Percentiles rank a stretch among this genome's conserved stretches.
Conservation (phyloP, 352 stramenopile species). For the Globisporangium acanthophoron region DNA sequence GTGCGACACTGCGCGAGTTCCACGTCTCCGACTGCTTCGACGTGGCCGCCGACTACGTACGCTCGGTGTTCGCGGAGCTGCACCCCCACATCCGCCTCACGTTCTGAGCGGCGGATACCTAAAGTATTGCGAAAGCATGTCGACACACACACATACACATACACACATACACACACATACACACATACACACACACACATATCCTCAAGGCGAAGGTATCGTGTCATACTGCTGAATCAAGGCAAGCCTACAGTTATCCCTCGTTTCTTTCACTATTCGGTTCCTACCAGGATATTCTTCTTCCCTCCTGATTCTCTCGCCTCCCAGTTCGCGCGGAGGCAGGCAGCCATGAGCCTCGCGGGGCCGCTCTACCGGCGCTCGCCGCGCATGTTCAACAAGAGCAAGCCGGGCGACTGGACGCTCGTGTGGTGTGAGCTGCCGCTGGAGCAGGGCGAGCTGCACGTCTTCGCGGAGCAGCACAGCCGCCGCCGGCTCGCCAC, state of each 20-base stretch:
- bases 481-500: slow-evolving; percentile 41
- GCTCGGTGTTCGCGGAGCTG: slow-evolving; percentile 55
- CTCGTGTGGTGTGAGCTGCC: slow-evolving; percentile 73
- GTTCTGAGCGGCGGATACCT: slow-evolving; percentile 13
- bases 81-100: slow-evolving; percentile 33
- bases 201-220: no score
- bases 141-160: no score
- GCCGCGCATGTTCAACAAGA: slow-evolving; percentile 64
- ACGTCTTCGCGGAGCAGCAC: slow-evolving; percentile 58
- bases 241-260: neutral
- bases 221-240: neutral
- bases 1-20: slow-evolving; percentile 32
- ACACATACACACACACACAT: no score
- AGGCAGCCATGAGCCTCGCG: slow-evolving; percentile 46
- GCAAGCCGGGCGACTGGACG: slow-evolving; percentile 70
- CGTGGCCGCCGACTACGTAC: slow-evolving; percentile 69
- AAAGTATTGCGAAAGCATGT: neutral
- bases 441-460: slow-evolving; percentile 61
- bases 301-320: neutral
- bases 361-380: slow-evolving; percentile 67
- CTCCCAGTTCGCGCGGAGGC: neutral
- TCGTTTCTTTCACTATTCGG: neutral
- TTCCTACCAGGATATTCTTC: neutral
- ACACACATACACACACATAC: no score
- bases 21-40: slow-evolving; percentile 71